These are phyloP conservation scores for Hypoxylon rickii DNA, from an alignment of 495 filamentous ascomycete genomes.

Conservation along the genomic window DNA sequence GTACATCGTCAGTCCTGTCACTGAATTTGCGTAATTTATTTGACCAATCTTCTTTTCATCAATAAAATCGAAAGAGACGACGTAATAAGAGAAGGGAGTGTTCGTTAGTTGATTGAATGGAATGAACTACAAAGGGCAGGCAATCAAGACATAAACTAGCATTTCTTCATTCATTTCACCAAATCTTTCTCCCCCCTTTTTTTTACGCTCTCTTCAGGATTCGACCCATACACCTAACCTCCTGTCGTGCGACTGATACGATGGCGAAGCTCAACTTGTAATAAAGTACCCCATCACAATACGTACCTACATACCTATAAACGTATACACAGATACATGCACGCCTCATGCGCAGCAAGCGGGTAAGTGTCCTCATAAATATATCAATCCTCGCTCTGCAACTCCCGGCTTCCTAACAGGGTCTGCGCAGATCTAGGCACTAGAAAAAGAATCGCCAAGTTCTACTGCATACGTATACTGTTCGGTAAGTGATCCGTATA, in stretches of 20 bases:
- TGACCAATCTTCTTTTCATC: no score
- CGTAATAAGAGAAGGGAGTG: constrained; percentile 11
- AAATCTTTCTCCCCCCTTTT: neutral
- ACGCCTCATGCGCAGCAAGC: constrained; percentile 11
- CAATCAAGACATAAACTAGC: constrained; percentile 4
- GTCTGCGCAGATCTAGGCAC: constrained; percentile 8
- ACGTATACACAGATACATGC: neutral
- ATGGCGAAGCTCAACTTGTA: constrained; percentile 25
- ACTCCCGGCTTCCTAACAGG: constrained; percentile 33
- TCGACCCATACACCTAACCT: constrained; percentile 17
- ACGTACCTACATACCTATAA: neutral
- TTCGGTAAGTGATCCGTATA: no score
- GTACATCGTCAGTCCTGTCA: no score
- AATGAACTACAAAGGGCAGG: constrained; percentile 19
- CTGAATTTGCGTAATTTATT: no score
- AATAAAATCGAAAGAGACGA: constrained; percentile 7
- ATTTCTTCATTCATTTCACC: constrained; percentile 9
- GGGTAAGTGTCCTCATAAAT: constrained; percentile 2
- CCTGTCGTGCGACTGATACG: constrained; percentile 23
- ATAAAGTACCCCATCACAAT: no score
- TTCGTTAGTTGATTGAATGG: neutral
- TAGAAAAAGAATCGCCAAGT: constrained; percentile 6
- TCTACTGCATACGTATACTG: no score
- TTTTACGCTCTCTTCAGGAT: constrained; percentile 8
- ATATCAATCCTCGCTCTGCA: constrained; percentile 17